phyloP scores from a whole-genome alignment of 2,329 filamentous ascomycete species.

The Thyridium curvatum region DNA sequence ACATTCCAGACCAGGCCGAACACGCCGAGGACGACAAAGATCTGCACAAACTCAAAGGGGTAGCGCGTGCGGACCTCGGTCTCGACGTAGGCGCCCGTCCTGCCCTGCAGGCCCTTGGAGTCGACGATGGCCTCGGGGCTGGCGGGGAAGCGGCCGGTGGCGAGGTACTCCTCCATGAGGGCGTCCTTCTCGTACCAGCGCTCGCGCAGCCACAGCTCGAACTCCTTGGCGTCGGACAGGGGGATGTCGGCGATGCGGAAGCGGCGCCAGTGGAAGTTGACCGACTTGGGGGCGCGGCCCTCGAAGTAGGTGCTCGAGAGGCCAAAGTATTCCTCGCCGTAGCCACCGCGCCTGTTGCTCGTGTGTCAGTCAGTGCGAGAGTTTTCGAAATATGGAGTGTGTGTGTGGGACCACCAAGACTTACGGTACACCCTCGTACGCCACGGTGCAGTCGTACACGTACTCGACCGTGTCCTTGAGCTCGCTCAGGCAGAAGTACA shows the following conservation, averaged over 20 bases:
- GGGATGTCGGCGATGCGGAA: constrained; percentile 79
- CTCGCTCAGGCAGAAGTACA: constrained; percentile 73
- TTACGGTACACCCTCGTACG: constrained; percentile 89
- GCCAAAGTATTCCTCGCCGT: constrained; percentile 87
- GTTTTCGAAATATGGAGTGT: neutral
- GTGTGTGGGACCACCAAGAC: constrained; percentile 27
- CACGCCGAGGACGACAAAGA: constrained; percentile 44
- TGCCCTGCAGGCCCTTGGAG: constrained; percentile 17
- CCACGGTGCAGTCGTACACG: constrained; percentile 89
- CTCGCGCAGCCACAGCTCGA: constrained; percentile 78
- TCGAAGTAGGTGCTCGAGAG: constrained; percentile 82
- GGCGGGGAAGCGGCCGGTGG: constrained; percentile 73
- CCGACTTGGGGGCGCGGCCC: constrained; percentile 83
- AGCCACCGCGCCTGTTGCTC: constrained; percentile 59
- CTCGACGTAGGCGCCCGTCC: constrained; percentile 38
- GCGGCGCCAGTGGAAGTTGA: constrained; percentile 94
- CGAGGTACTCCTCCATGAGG: constrained; percentile 75
- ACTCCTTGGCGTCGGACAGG: constrained; percentile 63
- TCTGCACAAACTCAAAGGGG: constrained; percentile 48
- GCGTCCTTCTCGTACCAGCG: constrained; percentile 92
- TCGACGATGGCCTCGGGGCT: constrained; percentile 43
- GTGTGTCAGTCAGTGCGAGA: neutral
- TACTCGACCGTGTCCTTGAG: constrained; percentile 70
- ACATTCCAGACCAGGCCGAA: constrained; percentile 33
- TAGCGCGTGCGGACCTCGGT: constrained; percentile 49